Evolutionary conservation across 495 filamentous ascomycete species (phyloP), one percentile per base, ranked within the genome.

Genomic region (Talaromyces adpressus): DNA sequence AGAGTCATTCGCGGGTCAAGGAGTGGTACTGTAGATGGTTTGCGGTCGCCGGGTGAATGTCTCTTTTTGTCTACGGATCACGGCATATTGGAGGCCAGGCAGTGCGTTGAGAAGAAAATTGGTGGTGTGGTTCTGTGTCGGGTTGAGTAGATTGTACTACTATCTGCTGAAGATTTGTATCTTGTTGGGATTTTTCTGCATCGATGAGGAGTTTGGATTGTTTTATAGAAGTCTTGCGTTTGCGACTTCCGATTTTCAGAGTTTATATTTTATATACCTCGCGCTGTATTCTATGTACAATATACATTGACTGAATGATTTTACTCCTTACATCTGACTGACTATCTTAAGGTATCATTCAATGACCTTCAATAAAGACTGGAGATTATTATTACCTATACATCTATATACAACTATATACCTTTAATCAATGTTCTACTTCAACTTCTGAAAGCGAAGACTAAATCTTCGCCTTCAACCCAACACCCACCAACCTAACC

Each of bases 101-200:
- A 98, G 75, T 94, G 91, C 67, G 79, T 95, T 64, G 88, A 91
- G 80, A 88, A 86, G 81, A 91, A 86, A 76, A 73, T 91, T 29
- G 94, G 94, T 22, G 94, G 94, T 7, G 74, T 94, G 82, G 77
- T 92, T 67, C 70, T 98, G 59, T 94, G 90, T 79, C 79, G 92
- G 66, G 87, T 89, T 71, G 81, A 73, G 51, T 64, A 63, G 62
- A 34, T 61, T 66, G 58, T 22, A 61, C 59, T 51, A 49, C 27
- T 66, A 60, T 62, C 56, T 47, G 58, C 62, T 25, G 20, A 23
- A 18, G 6, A 25, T 14, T 3, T 11, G 20, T 25, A 6, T 25
- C 27, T 22, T 27, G 20, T 53, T 27, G 51, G 47, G 20, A 8
- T 51, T 41, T 30, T 63, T 52, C 64, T 69, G 64, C 51, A 62